phyloP scores from a whole-genome alignment of 2,329 filamentous ascomycete species.

The Xylariaceae sp. region DNA sequence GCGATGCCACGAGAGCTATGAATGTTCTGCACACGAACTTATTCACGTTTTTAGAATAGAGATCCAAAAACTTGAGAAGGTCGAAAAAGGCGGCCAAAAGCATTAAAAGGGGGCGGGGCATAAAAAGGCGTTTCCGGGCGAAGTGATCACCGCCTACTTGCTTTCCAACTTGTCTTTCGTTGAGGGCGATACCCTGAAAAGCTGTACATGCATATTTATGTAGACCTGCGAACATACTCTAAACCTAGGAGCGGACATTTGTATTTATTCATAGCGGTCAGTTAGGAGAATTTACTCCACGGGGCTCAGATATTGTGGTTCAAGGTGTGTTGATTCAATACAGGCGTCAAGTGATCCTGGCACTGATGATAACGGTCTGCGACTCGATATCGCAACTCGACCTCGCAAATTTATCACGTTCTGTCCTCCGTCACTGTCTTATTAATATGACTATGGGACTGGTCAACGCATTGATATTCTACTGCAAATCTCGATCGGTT shows the following conservation, averaged over 20 bases:
- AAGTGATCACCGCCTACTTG: too few species aligned
- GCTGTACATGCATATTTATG: neutral
- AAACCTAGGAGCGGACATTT: neutral
- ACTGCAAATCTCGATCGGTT: neutral
- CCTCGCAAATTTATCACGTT: too few species aligned
- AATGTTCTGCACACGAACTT: conserved; percentile 95
- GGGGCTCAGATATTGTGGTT: too few species aligned
- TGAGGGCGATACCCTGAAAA: neutral
- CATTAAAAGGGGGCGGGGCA: neutral
- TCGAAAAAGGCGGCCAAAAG: too few species aligned
- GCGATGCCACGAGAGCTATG: conserved; percentile 87
- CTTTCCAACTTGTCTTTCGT: neutral
- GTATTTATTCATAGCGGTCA: too few species aligned
- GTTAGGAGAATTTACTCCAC: too few species aligned
- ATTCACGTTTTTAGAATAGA: conserved; percentile 85
- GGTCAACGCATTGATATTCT: neutral
- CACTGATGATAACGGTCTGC: too few species aligned
- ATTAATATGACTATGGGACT: neutral
- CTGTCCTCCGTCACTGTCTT: neutral
- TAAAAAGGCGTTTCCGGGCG: neutral
- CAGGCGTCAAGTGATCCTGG: too few species aligned
- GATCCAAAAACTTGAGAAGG: neutral
- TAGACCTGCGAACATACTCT: neutral
- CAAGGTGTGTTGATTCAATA: too few species aligned
- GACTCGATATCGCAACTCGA: too few species aligned